Conservation (phyloP, 73 alveolate species). For the Breviolum minutum region DNA sequence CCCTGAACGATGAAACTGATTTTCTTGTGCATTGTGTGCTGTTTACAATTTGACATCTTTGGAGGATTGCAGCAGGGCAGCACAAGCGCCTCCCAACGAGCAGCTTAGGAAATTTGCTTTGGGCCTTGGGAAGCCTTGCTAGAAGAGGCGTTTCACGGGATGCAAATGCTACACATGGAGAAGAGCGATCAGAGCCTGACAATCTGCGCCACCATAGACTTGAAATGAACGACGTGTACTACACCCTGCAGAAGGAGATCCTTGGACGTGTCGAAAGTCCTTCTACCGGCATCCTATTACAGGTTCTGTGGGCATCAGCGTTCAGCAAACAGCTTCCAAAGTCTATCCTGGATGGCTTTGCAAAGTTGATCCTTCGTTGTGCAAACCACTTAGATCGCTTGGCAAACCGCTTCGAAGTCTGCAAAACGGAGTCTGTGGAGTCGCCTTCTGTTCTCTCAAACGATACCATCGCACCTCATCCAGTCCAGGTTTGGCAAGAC, state of each 20-base stretch:
- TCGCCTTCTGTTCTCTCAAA: background rate
- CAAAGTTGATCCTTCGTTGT: background rate
- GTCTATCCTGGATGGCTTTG: background rate
- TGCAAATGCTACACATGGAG: too few species aligned
- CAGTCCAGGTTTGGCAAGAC: background rate
- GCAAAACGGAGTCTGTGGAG: too few species aligned
- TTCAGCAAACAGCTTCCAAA: slow-evolving; percentile 31
- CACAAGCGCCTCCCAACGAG: slow-evolving; percentile 2
- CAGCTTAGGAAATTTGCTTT: slow-evolving; percentile 22
- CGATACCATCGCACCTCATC: too few species aligned
- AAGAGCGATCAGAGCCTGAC: too few species aligned
- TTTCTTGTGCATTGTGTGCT: background rate
- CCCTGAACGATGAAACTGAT: too few species aligned
- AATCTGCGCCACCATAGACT: too few species aligned
- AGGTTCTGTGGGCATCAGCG: slow-evolving; percentile 78
- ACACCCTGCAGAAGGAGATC: slow-evolving; percentile 50
- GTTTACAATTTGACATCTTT: background rate
- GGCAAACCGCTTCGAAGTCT: background rate
- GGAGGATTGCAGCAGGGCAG: slow-evolving; percentile 40
- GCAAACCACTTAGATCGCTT: background rate
- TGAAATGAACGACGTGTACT: background rate
- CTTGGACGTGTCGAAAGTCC: background rate
- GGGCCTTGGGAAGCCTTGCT: slow-evolving; percentile 65
- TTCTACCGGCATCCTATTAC: background rate
- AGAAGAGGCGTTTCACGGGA: background rate